Conservation (phyloP, 495 filamentous ascomycete species). For the Podospora anserina region DNA sequence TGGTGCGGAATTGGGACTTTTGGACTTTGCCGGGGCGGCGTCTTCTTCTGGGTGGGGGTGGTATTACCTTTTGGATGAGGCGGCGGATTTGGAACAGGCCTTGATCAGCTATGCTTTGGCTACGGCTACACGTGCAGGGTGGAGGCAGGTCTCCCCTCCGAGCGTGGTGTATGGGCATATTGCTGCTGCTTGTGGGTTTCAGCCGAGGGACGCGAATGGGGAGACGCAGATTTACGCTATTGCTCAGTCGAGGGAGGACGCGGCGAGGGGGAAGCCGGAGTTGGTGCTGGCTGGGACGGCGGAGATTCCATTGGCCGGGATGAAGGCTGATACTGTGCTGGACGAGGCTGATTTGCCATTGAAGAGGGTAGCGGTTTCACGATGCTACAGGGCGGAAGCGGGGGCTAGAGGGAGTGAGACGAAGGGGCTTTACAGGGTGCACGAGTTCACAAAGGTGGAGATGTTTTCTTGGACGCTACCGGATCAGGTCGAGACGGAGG, state of each 20-base stretch:
- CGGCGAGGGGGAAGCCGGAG: constrained; percentile 57
- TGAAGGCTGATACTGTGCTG: constrained; percentile 73
- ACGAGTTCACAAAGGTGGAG: constrained; percentile 98
- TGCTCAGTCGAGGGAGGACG: constrained; percentile 57
- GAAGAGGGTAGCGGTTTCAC: constrained; percentile 75
- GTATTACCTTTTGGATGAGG: constrained; percentile 91
- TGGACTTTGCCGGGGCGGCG: constrained; percentile 80
- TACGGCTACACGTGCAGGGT: constrained; percentile 66
- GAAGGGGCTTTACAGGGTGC: constrained; percentile 95
- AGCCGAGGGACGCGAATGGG: constrained; percentile 82
- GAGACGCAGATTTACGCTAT: constrained; percentile 88
- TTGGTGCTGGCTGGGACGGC: constrained; percentile 80
- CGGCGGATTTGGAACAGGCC: constrained; percentile 86
- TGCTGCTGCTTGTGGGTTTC: constrained; percentile 85
- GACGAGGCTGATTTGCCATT: constrained; percentile 54
- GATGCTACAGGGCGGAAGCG: constrained; percentile 92
- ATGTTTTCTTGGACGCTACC: constrained; percentile 84
- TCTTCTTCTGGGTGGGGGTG: constrained; percentile 89
- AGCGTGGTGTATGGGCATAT: constrained; percentile 92
- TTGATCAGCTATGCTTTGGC: constrained; percentile 79
- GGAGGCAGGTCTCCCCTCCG: constrained; percentile 74
- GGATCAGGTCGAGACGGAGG: constrained; percentile 40
- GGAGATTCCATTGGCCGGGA: constrained; percentile 89
- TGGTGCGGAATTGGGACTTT: constrained; percentile 69
- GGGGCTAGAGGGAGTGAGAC: constrained; percentile 83